Base-by-base conservation (phyloP, 2,329 filamentous ascomycete species). In the Byssoonygena ceratinophila region DNA sequence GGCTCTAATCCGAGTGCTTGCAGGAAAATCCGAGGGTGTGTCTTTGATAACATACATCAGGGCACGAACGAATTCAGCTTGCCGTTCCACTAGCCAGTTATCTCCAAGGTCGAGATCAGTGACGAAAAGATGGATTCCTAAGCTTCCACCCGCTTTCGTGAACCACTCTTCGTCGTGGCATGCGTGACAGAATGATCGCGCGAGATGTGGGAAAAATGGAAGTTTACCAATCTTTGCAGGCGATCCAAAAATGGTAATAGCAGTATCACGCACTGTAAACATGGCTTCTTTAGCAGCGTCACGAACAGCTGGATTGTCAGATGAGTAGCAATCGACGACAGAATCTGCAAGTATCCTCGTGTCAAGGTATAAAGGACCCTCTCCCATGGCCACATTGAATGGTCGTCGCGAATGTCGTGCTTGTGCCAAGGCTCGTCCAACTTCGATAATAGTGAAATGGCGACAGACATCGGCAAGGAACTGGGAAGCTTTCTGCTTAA, bases 91-190 rank as follows among this genome's bases (percentile, higher is more conserved):
- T 31, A 98, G 76, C 88, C 92, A 99, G 1, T 74, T 66, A 61
- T 94, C 86, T 39, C 88, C 88, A 44, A 98, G 76, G 50, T 91
- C 83, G 52, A 97, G 74, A 59, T 91, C 84, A 1, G 87, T 91
- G 29, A 91, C 83, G 54, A 98, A 73, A 53, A 94, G 83, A 62
- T 87, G 84, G 61, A 99, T 96, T 52, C 94, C 94, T 18, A 91
- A 73, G 51, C 86, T 90, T 36, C 92, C 92, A 46, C 91, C 92
- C 34, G 89, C 86, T 70, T 99, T 98, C 49, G 90, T 90, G 64
- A 95, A 98, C 92, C 94, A 99, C 62, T 98, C 92, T 66, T 98
- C 91, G 61, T 92, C 89, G 61, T 96, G 90, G 66, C 92, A 98
- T 58, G 87, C 89, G 66, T 98, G 92, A 60, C 87, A 92, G 66